Percentiles rank a stretch among this genome's conserved stretches.
Evolutionary conservation across 306 rosid genomes (phyloP).

Genomic region (Cyclanthera cordifolia): DNA sequence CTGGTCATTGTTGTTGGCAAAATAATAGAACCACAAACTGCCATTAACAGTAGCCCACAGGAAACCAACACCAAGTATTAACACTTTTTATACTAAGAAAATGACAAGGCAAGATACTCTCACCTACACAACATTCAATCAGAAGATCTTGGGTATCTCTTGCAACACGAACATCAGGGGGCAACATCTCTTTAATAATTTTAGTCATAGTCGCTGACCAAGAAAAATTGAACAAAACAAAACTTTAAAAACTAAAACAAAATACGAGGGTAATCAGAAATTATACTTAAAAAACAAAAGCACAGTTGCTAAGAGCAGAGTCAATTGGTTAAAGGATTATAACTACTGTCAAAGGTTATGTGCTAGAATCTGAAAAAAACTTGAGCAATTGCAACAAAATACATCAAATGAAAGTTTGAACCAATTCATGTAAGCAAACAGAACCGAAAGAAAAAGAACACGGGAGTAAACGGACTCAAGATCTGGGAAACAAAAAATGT

Average conservation of each 20-base stretch:
- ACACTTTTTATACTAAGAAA: neutral
- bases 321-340: neutral
- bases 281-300: neutral
- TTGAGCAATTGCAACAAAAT: neutral
- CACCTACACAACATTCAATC: conserved; percentile 98
- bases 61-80: neutral
- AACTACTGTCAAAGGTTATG: neutral
- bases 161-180: conserved; percentile 95
- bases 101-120: conserved; percentile 16
- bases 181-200: conserved; percentile 96
- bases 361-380: neutral
- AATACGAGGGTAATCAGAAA: neutral
- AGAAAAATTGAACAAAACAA: conserved; percentile 10
- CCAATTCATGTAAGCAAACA: neutral
- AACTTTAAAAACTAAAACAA: too few relatives aligned
- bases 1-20: neutral
- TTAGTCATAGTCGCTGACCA: conserved; percentile 95
- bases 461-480: neutral
- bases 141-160: conserved; percentile 96
- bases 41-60: neutral
- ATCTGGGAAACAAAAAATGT: neutral
- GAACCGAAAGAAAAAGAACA: neutral
- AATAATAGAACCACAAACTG: neutral
- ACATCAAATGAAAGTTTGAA: neutral
- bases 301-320: neutral